Evolutionary conservation across 306 rosid species (phyloP).

Genomic region (Pueraria montana): DNA sequence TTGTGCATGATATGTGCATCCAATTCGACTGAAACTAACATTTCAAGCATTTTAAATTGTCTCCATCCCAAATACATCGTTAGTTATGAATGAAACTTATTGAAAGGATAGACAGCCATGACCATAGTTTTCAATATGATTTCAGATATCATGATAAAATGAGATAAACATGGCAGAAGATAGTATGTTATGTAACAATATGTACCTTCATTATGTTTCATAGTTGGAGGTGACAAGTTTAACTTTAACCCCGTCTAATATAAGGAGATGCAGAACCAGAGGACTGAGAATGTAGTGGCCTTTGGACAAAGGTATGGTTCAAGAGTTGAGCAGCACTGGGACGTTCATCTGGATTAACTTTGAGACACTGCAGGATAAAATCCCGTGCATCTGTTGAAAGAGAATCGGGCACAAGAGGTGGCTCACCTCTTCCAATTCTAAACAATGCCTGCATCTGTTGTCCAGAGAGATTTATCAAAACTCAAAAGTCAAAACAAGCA

Average conservation of each 20-base stretch:
- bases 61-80: not conserved
- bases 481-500: slow-evolving; percentile 39
- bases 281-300: slow-evolving; percentile 54
- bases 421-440: slow-evolving; percentile 86
- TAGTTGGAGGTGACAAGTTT: slow-evolving; percentile 41
- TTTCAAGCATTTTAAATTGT: slow-evolving; percentile 31
- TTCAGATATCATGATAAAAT: not conserved
- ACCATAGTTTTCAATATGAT: slow-evolving; percentile 17
- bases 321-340: slow-evolving; percentile 77
- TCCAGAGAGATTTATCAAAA: slow-evolving; percentile 44
- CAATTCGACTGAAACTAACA: slow-evolving; percentile 5
- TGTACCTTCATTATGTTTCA: slow-evolving; percentile 61
- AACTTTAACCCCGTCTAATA: slow-evolving; percentile 57
- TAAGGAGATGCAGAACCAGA: slow-evolving; percentile 82
- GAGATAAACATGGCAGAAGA: slow-evolving; percentile 31
- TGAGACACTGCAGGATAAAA: slow-evolving; percentile 77
- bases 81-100: slow-evolving; percentile 26
- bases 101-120: slow-evolving; percentile 14
- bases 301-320: slow-evolving; percentile 75
- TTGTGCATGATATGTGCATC: not conserved
- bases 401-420: slow-evolving; percentile 72
- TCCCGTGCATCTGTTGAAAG: slow-evolving; percentile 79
- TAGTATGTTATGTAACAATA: not conserved
- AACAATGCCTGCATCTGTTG: slow-evolving; percentile 85
- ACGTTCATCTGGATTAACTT: slow-evolving; percentile 73